Conservation (phyloP, 306 rosid species). For the Quercus gilva region DNA sequence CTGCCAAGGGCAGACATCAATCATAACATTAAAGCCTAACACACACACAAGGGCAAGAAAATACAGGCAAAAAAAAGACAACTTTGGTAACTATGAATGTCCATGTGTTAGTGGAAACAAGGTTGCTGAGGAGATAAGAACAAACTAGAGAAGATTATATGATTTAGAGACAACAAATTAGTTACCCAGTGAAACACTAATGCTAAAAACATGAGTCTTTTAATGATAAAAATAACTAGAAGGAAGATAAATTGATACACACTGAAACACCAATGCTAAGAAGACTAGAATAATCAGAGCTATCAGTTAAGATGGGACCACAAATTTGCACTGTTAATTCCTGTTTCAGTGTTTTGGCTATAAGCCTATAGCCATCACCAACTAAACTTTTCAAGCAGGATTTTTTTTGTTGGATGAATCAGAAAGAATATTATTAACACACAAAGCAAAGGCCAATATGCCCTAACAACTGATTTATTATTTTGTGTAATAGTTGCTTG, state of each 20-base stretch:
- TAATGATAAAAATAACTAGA: background rate
- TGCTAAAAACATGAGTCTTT: background rate
- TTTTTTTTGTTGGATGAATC: too few relatives aligned
- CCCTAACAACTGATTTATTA: too few relatives aligned
- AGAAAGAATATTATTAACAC: too few relatives aligned
- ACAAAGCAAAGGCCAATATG: too few relatives aligned
- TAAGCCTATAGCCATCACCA: background rate
- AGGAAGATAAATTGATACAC: background rate
- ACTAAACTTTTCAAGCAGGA: too few relatives aligned
- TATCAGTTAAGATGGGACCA: background rate
- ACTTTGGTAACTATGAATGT: background rate
- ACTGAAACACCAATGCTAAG: too few relatives aligned
- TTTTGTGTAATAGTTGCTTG: too few relatives aligned
- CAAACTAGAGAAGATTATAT: background rate
- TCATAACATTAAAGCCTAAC: conserved; percentile 1
- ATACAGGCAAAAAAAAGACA: background rate
- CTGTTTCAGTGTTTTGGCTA: background rate
- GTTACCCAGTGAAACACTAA: background rate
- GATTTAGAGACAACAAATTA: background rate
- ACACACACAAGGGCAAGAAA: background rate
- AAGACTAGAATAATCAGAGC: too few relatives aligned
- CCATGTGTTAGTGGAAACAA: background rate
- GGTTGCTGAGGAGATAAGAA: background rate
- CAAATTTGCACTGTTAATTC: background rate
- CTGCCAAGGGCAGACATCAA: conserved; percentile 31